Conservation (phyloP, 495 filamentous ascomycete species). For the Penicillium steckii region DNA sequence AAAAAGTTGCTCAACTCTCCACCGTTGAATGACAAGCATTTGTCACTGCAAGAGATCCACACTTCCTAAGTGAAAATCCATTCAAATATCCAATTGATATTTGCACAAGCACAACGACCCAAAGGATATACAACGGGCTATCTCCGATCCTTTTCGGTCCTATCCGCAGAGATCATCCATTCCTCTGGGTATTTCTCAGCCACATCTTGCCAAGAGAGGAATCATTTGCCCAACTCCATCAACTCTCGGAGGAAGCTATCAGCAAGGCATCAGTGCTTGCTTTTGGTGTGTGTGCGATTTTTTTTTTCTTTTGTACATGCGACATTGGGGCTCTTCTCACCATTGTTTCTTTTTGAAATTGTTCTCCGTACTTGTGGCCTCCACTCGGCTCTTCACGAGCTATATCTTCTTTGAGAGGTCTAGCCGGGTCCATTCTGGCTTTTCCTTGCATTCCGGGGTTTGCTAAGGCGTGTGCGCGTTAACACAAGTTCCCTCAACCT, state of each 20-base stretch:
- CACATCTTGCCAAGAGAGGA: not conserved
- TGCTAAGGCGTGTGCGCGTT: not conserved
- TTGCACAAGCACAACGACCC: not conserved
- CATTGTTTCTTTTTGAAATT: not conserved
- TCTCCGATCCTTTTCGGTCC: constrained; percentile 4
- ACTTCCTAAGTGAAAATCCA: not conserved
- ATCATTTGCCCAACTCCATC: not conserved
- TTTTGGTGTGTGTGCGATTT: not conserved
- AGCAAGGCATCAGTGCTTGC: not conserved
- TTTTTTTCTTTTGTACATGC: not conserved
- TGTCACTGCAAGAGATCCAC: not conserved
- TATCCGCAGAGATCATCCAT: constrained; percentile 1
- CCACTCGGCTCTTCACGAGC: not conserved
- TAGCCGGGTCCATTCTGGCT: not conserved
- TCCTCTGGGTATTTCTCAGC: not conserved
- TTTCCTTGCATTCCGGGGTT: not conserved
- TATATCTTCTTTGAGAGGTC: not conserved
- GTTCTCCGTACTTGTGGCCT: not conserved
- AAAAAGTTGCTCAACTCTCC: not conserved
- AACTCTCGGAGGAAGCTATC: not conserved
- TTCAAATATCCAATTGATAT: not conserved
- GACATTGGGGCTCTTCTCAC: not conserved
- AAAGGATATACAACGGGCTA: not conserved
- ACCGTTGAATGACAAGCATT: constrained; percentile 1
- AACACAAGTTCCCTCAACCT: not conserved